A percentile compares a stretch with the other conserved stretches of the same genome.
phyloP scores from a whole-genome alignment of 495 filamentous ascomycete species.

The Podospora comata region DNA sequence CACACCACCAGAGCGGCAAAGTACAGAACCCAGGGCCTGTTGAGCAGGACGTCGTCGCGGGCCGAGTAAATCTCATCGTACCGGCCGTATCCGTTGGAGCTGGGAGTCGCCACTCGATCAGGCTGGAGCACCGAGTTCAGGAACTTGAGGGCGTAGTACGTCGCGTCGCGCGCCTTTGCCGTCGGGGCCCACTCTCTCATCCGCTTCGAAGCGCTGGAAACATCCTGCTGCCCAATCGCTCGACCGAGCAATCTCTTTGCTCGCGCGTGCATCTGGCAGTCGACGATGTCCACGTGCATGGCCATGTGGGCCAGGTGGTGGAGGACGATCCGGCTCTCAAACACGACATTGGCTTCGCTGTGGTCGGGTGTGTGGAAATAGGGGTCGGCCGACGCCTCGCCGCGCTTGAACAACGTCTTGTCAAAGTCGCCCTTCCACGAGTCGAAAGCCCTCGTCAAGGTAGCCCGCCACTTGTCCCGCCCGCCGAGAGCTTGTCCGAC shows the following conservation, averaged over 20 bases:
- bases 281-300: slow-evolving; percentile 96
- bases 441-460: slow-evolving; percentile 86
- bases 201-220: slow-evolving; percentile 71
- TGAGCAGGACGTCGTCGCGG: slow-evolving; percentile 83
- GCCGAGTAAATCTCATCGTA: slow-evolving; percentile 62
- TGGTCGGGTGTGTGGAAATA: slow-evolving; percentile 45
- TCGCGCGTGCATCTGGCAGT: slow-evolving; percentile 92
- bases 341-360: slow-evolving; percentile 70
- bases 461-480: slow-evolving; percentile 87
- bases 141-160: slow-evolving; percentile 90
- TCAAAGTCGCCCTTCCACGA: slow-evolving; percentile 95
- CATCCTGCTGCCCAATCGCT: slow-evolving; percentile 77
- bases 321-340: slow-evolving; percentile 81
- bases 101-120: slow-evolving; percentile 37
- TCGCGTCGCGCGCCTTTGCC: slow-evolving; percentile 86
- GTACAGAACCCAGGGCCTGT: slow-evolving; percentile 96
- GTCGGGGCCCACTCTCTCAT: slow-evolving; percentile 95
- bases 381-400: slow-evolving; percentile 43
- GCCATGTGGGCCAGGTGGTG: slow-evolving; percentile 97
- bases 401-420: slow-evolving; percentile 57
- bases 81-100: slow-evolving; percentile 32
- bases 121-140: slow-evolving; percentile 73
- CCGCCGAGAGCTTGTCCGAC: slow-evolving; percentile 76
- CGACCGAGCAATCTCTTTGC: slow-evolving; percentile 81
- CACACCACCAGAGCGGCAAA: slow-evolving; percentile 89